Evolutionary conservation across 140 eudicot species (phyloP).

Genomic region (Flaveria floridana): DNA sequence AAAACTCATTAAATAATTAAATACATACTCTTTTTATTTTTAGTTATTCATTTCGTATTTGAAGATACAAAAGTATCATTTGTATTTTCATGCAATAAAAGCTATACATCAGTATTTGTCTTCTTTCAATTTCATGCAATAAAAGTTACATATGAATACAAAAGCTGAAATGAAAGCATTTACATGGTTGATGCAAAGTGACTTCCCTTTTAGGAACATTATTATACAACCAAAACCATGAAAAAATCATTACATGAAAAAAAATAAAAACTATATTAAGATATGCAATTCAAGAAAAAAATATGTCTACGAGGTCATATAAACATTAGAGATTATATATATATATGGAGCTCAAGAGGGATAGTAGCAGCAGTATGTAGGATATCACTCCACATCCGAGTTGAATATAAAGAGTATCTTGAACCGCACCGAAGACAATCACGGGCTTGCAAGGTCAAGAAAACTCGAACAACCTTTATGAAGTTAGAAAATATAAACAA

Average conservation of each 20-base stretch:
- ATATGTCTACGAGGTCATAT: background rate
- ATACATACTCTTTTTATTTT: background rate
- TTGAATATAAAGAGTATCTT: constrained; percentile 26
- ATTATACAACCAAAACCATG: constrained; percentile 8
- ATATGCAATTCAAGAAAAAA: background rate
- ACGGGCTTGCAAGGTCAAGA: constrained; percentile 92
- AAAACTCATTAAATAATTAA: no score
- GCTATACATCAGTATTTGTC: background rate
- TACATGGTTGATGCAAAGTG: background rate
- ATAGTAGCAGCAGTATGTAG: background rate
- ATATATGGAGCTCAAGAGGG: constrained; percentile 30
- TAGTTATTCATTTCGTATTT: background rate
- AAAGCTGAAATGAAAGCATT: background rate
- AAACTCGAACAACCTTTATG: constrained; percentile 47
- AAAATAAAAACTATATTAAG: background rate
- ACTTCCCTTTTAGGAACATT: background rate
- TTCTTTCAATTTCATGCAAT: constrained; percentile 16
- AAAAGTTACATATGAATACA: background rate
- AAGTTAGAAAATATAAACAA: constrained; percentile 25
- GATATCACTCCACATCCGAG: constrained; percentile 7
- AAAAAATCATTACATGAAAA: constrained; percentile 20
- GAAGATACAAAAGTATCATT: background rate
- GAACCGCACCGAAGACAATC: background rate
- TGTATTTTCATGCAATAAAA: constrained; percentile 8
- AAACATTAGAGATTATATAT: background rate